Conservation (phyloP, 768 basidiomycete genomes). For the Boletus speciosus region DNA sequence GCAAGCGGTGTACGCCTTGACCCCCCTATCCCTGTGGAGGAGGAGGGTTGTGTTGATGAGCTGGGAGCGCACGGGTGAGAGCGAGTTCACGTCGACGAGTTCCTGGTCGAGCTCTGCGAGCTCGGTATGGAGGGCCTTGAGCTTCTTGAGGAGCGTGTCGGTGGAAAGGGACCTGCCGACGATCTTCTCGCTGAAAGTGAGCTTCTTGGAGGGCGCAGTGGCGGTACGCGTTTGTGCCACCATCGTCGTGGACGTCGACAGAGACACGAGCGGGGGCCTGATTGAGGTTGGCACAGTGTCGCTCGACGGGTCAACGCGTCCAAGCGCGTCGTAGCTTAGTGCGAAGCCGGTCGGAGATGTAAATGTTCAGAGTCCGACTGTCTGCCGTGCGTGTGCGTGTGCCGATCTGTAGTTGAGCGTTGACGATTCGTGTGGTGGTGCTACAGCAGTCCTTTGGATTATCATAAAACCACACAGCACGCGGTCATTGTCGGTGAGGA, state of each 20-base stretch:
- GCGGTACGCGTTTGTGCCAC: slow-evolving; percentile 71
- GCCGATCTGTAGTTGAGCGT: background rate
- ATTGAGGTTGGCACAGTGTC: background rate
- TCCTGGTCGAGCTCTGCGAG: slow-evolving; percentile 89
- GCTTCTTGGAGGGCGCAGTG: slow-evolving; percentile 52
- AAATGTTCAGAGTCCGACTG: slow-evolving; percentile 1
- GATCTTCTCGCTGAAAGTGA: slow-evolving; percentile 80
- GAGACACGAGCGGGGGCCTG: slow-evolving; percentile 1
- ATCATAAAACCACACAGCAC: too few relatives aligned
- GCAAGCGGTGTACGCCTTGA: slow-evolving; percentile 92
- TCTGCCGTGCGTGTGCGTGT: background rate
- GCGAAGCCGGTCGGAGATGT: slow-evolving; percentile 5
- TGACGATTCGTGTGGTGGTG: background rate
- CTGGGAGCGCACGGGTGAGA: slow-evolving; percentile 69
- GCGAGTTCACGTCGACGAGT: slow-evolving; percentile 67
- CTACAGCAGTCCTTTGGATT: background rate
- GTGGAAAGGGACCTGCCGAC: slow-evolving; percentile 71
- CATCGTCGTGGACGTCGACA: slow-evolving; percentile 41
- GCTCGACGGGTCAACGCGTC: slow-evolving; percentile 14
- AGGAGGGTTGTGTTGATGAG: slow-evolving; percentile 77
- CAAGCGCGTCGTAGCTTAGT: background rate
- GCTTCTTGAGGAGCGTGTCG: slow-evolving; percentile 81
- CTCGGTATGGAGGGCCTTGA: slow-evolving; percentile 73
- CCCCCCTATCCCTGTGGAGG: slow-evolving; percentile 92
- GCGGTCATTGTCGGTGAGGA: background rate